Evolutionary conservation across 2,329 filamentous ascomycete genomes (phyloP), one percentile per base, ranked within the genome.

Genomic region (Acrodontium crateriforme): DNA sequence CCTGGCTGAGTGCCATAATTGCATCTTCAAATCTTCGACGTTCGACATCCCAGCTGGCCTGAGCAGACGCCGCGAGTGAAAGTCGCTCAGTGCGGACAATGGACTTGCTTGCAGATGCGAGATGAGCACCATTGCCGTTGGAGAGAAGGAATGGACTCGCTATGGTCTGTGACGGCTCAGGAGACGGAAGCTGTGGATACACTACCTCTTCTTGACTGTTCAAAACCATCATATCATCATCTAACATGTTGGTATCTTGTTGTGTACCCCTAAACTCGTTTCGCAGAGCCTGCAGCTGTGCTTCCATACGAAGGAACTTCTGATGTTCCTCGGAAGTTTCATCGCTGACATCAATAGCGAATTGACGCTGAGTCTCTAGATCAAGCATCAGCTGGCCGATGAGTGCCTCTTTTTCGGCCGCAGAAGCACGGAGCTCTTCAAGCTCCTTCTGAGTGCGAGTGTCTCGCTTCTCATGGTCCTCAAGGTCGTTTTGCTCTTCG

Each of bases 331-430:
- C 42, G 10, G 45, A 45, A 19, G 50, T 39, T 20, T 50, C 54
- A 9, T 55, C 47, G 24, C 26, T 34, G 31, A 57, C 45, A 18
- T 57, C 48, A 25, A 59, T 56, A 19, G 52, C 54, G 24, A 55
- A 26, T 24, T 55, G 55, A 17, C 46, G 46, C 30, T 53, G 49
- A 30, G 44, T 46, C 31, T 58, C 53, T 1, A 60, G 39, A 18
- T 59, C 49, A 9, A 44, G 38, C 17, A 52, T 49, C 15, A 49
- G 43, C 9, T 53, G 39, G 10, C 43, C 37, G 11, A 45, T 39
- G 12, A 33, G 28, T 11, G 37, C 34, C 21, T 60, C 50, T 30
- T 49, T 53, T 19, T 50, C 46, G 5, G 38, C 35, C 18, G 60
- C 47, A 40, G 59, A 50, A 16, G 44, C 38, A 23, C 46, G 50